phyloP scores from a whole-genome alignment of 2,329 filamentous ascomycete genomes.

The Ceratocystis destructans region DNA sequence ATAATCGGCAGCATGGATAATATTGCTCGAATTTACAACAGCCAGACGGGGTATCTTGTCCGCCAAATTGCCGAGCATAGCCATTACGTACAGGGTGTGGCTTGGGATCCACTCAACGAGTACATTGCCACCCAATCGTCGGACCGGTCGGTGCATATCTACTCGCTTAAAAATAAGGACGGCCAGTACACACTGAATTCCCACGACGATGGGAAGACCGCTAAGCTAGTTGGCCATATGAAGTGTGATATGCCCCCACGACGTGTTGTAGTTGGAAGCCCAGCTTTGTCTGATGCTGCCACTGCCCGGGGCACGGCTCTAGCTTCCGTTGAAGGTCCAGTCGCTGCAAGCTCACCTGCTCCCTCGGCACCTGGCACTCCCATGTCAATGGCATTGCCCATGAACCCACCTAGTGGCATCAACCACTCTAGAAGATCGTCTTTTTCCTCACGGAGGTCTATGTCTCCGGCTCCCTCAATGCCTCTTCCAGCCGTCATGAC shows the following conservation, averaged over 20 bases:
- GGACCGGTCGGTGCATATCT: constrained; percentile 94
- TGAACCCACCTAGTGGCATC: constrained; percentile 85
- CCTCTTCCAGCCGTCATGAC: constrained; percentile 80
- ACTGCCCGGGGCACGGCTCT: constrained; percentile 26
- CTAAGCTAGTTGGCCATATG: constrained; percentile 63
- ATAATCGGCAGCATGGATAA: constrained; percentile 99
- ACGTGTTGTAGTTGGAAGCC: constrained; percentile 80
- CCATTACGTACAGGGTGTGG: constrained; percentile 95
- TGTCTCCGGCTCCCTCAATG: constrained; percentile 83
- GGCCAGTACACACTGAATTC: constrained; percentile 70
- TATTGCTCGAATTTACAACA: constrained; percentile 91
- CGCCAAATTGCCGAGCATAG: constrained; percentile 94
- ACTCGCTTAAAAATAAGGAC: constrained; percentile 90
- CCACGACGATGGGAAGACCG: constrained; percentile 49
- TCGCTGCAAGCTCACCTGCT: constrained; percentile 61
- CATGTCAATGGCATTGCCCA: constrained; percentile 73
- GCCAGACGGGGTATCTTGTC: constrained; percentile 61
- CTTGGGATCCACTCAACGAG: constrained; percentile 96
- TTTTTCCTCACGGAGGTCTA: constrained; percentile 76
- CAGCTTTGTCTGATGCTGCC: constrained; percentile 43
- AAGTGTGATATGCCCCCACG: constrained; percentile 85
- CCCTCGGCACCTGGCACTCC: constrained; percentile 91
- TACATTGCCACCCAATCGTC: constrained; percentile 97
- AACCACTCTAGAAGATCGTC: constrained; percentile 91
- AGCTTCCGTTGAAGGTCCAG: constrained; percentile 38